Evolutionary conservation across 2,329 filamentous ascomycete genomes (phyloP).

Genomic region (Ophiostoma pallidulum): DNA sequence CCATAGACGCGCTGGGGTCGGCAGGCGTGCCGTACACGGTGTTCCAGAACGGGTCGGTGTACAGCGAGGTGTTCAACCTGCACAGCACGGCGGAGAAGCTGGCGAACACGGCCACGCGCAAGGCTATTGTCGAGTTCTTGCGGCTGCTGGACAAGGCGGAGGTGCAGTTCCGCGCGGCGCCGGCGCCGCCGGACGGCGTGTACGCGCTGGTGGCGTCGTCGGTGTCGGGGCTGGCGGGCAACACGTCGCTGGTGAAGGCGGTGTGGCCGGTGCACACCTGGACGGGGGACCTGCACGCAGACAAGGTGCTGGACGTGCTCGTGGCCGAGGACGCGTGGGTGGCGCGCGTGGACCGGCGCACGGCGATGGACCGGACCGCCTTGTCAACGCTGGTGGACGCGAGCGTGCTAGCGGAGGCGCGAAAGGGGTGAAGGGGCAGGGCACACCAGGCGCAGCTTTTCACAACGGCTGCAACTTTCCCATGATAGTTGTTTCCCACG

Average conservation of each 20-base stretch:
- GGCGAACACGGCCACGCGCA: slow-evolving; percentile 20
- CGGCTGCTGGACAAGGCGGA: slow-evolving; percentile 23
- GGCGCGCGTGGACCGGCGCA: slow-evolving; percentile 3
- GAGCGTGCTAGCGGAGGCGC: slow-evolving; percentile 6
- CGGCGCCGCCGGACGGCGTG: slow-evolving; percentile 19
- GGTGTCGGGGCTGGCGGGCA: slow-evolving; percentile 18
- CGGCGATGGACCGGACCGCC: neutral
- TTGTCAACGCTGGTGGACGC: slow-evolving; percentile 6
- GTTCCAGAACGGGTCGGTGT: slow-evolving; percentile 23
- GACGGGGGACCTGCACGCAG: slow-evolving; percentile 16
- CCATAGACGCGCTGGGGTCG: slow-evolving; percentile 19
- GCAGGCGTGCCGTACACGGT: slow-evolving; percentile 18
- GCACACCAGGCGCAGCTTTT: too few relatives aligned
- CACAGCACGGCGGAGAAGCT: slow-evolving; percentile 26
- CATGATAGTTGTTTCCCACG: too few relatives aligned
- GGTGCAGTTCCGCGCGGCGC: slow-evolving; percentile 19
- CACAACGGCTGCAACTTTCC: too few relatives aligned
- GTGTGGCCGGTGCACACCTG: slow-evolving; percentile 24
- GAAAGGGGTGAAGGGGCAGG: slow-evolving; percentile 21
- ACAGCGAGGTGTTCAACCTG: slow-evolving; percentile 27
- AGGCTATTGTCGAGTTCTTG: slow-evolving; percentile 24
- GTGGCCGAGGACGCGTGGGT: slow-evolving; percentile 8
- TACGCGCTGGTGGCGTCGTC: slow-evolving; percentile 19
- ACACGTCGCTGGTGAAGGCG: slow-evolving; percentile 17
- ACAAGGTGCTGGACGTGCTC: slow-evolving; percentile 5